Conservation (phyloP, 1,284 basidiomycete genomes). For the Leucoagaricus sp. region DNA sequence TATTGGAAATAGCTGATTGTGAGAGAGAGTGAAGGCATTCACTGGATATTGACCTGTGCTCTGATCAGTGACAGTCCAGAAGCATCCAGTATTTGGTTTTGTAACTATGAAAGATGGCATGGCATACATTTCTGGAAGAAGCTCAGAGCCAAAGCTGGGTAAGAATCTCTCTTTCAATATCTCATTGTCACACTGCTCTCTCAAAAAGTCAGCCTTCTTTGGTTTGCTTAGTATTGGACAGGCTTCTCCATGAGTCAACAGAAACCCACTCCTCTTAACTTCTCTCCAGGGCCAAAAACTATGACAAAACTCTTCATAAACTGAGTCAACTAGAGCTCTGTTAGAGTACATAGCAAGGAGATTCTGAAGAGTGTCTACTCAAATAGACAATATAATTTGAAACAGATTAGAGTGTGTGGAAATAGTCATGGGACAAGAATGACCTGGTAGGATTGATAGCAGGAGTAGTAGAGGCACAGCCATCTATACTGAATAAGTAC, state of each 20-base stretch:
- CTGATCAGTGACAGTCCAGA: not conserved
- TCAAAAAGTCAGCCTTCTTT: constrained; percentile 22
- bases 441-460: not conserved
- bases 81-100: not conserved
- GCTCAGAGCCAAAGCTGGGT: constrained; percentile 21
- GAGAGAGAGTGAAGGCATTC: not conserved
- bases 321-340: not conserved
- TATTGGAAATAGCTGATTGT: not conserved
- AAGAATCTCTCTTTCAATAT: constrained; percentile 31
- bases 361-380: no score
- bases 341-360: not conserved
- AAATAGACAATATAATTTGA: constrained; percentile 26
- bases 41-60: not conserved
- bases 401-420: constrained; percentile 13
- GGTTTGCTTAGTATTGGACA: not conserved
- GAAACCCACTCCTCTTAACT: constrained; percentile 16
- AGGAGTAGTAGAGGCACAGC: not conserved
- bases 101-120: not conserved
- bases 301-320: not conserved
- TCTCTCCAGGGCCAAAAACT: constrained; percentile 41
- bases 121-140: not conserved
- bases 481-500: no score
- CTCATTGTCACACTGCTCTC: constrained; percentile 30
- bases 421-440: constrained; percentile 12
- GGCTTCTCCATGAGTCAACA: constrained; percentile 3